phyloP scores from a whole-genome alignment of 768 basidiomycete species.

The Tylopilus felleus region DNA sequence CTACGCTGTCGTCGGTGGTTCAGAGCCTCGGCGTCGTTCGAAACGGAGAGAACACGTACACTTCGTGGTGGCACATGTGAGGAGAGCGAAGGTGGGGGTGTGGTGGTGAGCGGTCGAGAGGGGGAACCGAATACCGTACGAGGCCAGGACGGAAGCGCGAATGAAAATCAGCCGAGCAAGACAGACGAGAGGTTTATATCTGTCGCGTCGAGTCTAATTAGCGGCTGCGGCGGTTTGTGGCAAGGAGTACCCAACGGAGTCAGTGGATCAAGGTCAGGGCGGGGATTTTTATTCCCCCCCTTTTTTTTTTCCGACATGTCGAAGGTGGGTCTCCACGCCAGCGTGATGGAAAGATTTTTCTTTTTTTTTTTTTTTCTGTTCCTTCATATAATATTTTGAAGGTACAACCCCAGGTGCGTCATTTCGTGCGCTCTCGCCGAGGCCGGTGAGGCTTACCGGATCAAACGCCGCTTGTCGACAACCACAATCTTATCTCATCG shows the following conservation, averaged over 20 bases:
- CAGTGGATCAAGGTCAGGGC: too few species aligned
- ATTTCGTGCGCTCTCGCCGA: constrained; percentile 11
- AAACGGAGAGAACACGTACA: constrained; percentile 22
- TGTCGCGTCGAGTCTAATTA: constrained; percentile 2
- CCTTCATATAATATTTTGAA: neutral
- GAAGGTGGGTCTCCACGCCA: too few species aligned
- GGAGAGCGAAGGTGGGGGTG: neutral
- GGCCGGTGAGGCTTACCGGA: constrained; percentile 19
- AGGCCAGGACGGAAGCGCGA: neutral
- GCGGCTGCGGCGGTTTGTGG: constrained; percentile 11
- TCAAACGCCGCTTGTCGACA: constrained; percentile 15
- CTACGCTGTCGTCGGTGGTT: constrained; percentile 25
- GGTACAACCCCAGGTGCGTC: constrained; percentile 29
- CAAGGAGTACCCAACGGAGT: constrained; percentile 3
- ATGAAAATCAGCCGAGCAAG: neutral
- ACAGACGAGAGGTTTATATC: neutral
- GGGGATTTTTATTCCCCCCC: neutral
- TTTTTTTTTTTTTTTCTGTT: neutral
- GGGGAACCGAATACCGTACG: neutral
- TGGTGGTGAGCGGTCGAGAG: neutral
- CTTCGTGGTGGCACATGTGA: constrained; percentile 36
- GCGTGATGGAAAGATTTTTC: neutral
- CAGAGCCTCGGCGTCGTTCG: neutral
- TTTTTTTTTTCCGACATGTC: neutral
- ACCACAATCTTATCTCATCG: constrained; percentile 26